Evolutionary conservation across 2,329 filamentous ascomycete species (phyloP), one percentile per base, ranked within the genome.

Genomic region (Stachybotrys echinatus): DNA sequence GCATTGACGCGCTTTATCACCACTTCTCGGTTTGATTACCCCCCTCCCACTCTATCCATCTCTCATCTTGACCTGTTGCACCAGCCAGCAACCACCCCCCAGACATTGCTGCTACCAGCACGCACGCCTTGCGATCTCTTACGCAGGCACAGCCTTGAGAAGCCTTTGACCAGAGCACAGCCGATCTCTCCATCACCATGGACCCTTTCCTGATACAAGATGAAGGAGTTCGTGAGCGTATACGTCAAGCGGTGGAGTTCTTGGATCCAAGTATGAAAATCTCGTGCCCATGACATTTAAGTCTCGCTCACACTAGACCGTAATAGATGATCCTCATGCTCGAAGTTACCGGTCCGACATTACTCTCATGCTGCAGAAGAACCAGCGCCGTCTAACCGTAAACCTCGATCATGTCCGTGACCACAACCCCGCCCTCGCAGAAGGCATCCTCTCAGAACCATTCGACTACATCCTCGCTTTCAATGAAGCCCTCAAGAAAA

Each of bases 381-480:
- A 82, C 59, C 76, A 84, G 60, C 75, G 82, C 53, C 76, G 84
- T 49, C 70, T 88, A 27, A 76, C 80, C 50, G 87, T 92, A 59
- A 89, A 87, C 67, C 83, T 97, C 59, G 92, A 97, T 69, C 90
- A 96, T 68, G 88, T 97, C 55, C 84, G 94, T 67, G 81, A 89
- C 55, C 92, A 96, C 71, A 95, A 86, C 64, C 70, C 83, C 56
- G 89, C 94, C 59, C 80, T 97, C 52, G 89, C 92, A 57, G 76
- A 81, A 50, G 84, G 84, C 47, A 78, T 99, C 37, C 81, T 99
- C 42, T 84, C 87, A 58, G 80, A 87, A 48, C 94, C 94, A 1
- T 97, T 96, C 72, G 90, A 96, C 62, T 95, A 86, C 65, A 83
- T 84, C 3, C 76, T 90, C 54, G 91, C 92, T 49, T 97, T 99